phyloP scores from a whole-genome alignment of 2,329 filamentous ascomycete genomes.

The Coniochaeta sp. region DNA sequence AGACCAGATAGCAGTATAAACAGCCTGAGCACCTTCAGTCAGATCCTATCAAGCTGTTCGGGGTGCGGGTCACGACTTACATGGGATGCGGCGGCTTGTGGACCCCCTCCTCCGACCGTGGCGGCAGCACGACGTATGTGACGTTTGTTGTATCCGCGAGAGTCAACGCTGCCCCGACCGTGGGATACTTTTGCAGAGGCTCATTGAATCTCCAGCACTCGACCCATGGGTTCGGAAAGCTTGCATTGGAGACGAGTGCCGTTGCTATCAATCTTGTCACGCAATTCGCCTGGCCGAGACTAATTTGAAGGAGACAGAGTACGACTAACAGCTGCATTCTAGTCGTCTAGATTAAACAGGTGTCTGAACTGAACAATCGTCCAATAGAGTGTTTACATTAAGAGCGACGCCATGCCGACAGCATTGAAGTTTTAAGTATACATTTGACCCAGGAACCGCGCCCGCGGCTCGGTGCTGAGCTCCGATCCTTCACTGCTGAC shows the following conservation, averaged over 20 bases:
- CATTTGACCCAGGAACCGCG: background rate
- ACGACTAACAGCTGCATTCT: background rate
- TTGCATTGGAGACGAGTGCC: background rate
- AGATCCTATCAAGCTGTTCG: background rate
- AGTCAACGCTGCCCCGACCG: slow-evolving; percentile 6
- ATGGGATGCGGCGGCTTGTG: slow-evolving; percentile 10
- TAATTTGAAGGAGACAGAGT: background rate
- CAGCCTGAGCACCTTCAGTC: slow-evolving; percentile 4
- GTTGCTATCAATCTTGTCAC: background rate
- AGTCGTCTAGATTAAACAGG: too few species aligned
- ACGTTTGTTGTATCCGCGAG: slow-evolving; percentile 8
- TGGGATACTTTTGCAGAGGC: slow-evolving; percentile 8
- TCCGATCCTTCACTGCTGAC: background rate
- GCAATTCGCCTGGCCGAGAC: background rate
- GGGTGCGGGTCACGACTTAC: slow-evolving; percentile 2
- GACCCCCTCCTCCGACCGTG: slow-evolving; percentile 7
- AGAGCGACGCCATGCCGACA: too few species aligned
- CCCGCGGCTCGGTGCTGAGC: background rate
- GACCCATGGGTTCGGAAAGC: background rate
- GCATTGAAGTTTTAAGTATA: too few species aligned
- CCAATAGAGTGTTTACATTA: background rate
- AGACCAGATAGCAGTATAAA: slow-evolving; percentile 8
- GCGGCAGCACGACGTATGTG: slow-evolving; percentile 10
- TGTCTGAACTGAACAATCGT: too few species aligned
- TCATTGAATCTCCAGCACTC: slow-evolving; percentile 8